Evolutionary conservation across 495 filamentous ascomycete genomes (phyloP), one percentile per base, ranked within the genome.

Genomic region (Pseudevernia furfuracea): DNA sequence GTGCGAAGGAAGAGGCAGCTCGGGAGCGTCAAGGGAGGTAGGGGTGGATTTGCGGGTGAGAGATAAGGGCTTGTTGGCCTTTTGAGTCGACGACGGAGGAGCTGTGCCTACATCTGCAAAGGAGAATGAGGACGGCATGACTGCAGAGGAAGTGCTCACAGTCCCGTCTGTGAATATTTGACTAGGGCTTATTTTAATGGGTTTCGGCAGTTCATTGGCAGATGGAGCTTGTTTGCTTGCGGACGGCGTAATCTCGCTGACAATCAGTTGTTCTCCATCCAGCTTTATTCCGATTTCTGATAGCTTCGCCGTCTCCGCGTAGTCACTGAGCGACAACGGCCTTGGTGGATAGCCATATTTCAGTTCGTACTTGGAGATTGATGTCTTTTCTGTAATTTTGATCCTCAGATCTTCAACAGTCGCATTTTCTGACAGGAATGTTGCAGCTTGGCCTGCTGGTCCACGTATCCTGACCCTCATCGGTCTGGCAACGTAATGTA

Each of bases 261-360:
- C 80, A n/a, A 91, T 88, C 8, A 96, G 77, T 63, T 87, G 89
- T 69, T 96, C 91, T 12, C 91, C 89, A 64, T 94, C 82, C 14
- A 97, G 80, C 38, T 88, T 86, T 41, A 95, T 69, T 12, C 80
- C 84, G 4, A 84, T 75, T 15, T 86, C 81, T 34, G 70, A 68
- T 32, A 92, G 71, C 5, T 69, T 74, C 48, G 79, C 80, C 4
- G 76, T 67, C 17, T 77, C 44, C 70, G 79, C 67, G 66, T 82
- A 69, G 11, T 76, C 67, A 37, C 84, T 79, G 19, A 90, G 78
- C 36, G 82, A 74, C 17, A 98, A 80, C 23, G 84, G 77, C 68
- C 87, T 86, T 4, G 89, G 81, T 4, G 94, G 94, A 73, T 90
- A 97, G 25, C 93, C 91, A 72, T 87, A 89, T 78, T 96, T 97